phyloP scores from a whole-genome alignment of 305 asterid genomes.

The Fraxinus sp. region DNA sequence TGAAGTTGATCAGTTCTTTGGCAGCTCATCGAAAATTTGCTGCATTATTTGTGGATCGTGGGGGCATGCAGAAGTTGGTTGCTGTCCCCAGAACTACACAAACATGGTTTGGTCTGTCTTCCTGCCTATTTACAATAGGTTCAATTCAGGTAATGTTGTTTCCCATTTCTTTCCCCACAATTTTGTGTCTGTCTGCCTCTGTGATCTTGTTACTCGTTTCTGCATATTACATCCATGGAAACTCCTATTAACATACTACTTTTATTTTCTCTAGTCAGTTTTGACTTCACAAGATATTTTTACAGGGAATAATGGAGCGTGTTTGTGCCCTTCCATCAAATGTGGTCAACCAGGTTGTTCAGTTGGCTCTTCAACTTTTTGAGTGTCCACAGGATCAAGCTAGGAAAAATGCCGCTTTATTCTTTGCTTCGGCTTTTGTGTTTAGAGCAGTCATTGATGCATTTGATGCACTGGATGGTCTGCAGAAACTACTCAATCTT shows the following conservation, averaged over 20 bases:
- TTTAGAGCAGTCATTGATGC: constrained; percentile 91
- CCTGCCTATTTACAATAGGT: constrained; percentile 91
- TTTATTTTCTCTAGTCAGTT: constrained; percentile 7
- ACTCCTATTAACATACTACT: neutral
- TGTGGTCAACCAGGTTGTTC: constrained; percentile 78
- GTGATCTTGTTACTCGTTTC: neutral
- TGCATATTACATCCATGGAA: neutral
- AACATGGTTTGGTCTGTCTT: constrained; percentile 82
- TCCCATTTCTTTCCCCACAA: neutral
- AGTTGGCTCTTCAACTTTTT: constrained; percentile 88
- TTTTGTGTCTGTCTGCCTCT: constrained; percentile 18
- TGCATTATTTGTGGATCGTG: constrained; percentile 89
- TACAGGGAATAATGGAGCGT: constrained; percentile 98
- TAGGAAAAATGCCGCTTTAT: constrained; percentile 86
- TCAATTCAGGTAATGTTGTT: constrained; percentile 73
- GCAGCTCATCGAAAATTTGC: constrained; percentile 98
- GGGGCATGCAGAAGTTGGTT: constrained; percentile 90
- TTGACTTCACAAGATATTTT: constrained; percentile 25
- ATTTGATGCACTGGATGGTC: constrained; percentile 87
- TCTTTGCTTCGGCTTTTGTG: constrained; percentile 90
- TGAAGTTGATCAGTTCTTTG: constrained; percentile 87
- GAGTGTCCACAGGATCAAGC: constrained; percentile 82
- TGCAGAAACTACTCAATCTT: constrained; percentile 76
- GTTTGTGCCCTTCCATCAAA: constrained; percentile 88
- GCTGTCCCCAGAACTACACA: constrained; percentile 66